phyloP scores from a whole-genome alignment of 2,329 filamentous ascomycete genomes.

The Xylariaceae sp. region DNA sequence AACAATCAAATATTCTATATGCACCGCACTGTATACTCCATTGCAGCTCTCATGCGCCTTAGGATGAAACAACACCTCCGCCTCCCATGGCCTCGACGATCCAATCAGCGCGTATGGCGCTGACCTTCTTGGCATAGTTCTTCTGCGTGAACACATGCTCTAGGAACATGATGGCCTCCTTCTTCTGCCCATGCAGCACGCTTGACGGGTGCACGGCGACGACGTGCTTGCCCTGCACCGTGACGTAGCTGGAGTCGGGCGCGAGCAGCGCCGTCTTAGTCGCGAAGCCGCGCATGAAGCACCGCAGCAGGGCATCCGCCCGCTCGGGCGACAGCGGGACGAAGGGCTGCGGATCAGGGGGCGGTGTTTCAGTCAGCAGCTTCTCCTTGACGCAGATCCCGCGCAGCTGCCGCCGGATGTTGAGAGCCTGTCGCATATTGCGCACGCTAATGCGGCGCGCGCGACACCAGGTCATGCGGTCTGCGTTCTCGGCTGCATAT shows the following conservation, averaged over 20 bases:
- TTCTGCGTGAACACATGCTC: slow-evolving; percentile 72
- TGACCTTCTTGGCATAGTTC: slow-evolving; percentile 72
- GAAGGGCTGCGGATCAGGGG: slow-evolving; percentile 63
- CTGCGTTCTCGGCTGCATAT: slow-evolving; percentile 62
- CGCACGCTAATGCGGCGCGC: slow-evolving; percentile 62
- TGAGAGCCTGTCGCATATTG: slow-evolving; percentile 68
- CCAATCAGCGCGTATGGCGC: slow-evolving; percentile 66
- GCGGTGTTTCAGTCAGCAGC: slow-evolving; percentile 54
- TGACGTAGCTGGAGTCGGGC: slow-evolving; percentile 67
- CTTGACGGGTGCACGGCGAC: slow-evolving; percentile 70
- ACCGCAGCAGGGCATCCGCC: slow-evolving; percentile 62
- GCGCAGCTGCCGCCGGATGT: slow-evolving; percentile 67
- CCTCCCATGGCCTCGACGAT: slow-evolving; percentile 54
- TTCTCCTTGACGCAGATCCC: slow-evolving; percentile 60
- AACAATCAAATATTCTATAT: no score
- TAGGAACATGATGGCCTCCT: slow-evolving; percentile 72
- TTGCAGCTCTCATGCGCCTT: background rate
- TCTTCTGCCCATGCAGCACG: slow-evolving; percentile 67
- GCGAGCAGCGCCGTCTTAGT: slow-evolving; percentile 66
- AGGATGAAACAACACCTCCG: slow-evolving; percentile 6
- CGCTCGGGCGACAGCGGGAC: slow-evolving; percentile 60
- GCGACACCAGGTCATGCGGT: slow-evolving; percentile 65
- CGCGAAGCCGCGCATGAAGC: slow-evolving; percentile 68
- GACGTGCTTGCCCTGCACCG: slow-evolving; percentile 63
- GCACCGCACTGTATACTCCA: no score